phyloP scores from a whole-genome alignment of 768 basidiomycete species.

The Naematelia aurantialba region DNA sequence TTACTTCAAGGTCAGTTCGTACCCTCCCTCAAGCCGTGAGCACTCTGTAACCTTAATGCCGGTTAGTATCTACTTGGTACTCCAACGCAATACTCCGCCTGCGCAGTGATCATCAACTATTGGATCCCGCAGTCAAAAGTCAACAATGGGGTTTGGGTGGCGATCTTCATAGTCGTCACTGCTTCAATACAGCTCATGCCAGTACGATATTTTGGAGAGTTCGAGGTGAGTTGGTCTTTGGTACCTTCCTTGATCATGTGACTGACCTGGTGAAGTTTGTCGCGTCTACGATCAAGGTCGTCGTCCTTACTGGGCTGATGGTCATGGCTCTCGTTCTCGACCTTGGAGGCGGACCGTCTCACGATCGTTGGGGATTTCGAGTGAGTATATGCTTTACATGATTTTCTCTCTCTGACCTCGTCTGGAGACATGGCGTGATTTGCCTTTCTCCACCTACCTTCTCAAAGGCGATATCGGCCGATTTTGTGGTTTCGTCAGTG shows the following conservation, averaged over 20 bases:
- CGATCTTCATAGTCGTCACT: conserved; percentile 23
- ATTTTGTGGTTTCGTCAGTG: conserved; percentile 31
- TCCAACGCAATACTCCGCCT: conserved; percentile 13
- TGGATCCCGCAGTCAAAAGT: conserved; percentile 18
- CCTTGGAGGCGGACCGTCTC: conserved; percentile 26
- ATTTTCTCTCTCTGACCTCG: background rate
- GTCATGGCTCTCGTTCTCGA: conserved; percentile 28
- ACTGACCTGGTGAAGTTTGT: conserved; percentile 12
- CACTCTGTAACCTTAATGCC: background rate
- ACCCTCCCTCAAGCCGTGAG: background rate
- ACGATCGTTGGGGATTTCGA: conserved; percentile 30
- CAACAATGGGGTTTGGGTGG: conserved; percentile 27
- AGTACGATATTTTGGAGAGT: conserved; percentile 13
- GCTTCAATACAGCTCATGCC: conserved; percentile 15
- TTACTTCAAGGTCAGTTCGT: conserved; percentile 2
- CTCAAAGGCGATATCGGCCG: conserved; percentile 13
- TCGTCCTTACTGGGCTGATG: conserved; percentile 43
- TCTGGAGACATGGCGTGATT: conserved; percentile 13
- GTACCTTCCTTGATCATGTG: background rate
- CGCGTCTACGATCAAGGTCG: conserved; percentile 23
- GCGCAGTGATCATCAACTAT: conserved; percentile 24
- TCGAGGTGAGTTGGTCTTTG: conserved; percentile 2
- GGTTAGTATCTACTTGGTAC: conserved; percentile 10
- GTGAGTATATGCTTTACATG: background rate
- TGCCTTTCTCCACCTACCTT: conserved; percentile 22